Base-by-base conservation (phyloP, 495 filamentous ascomycete genomes). In the Aspergillus sclerotioniger region DNA sequence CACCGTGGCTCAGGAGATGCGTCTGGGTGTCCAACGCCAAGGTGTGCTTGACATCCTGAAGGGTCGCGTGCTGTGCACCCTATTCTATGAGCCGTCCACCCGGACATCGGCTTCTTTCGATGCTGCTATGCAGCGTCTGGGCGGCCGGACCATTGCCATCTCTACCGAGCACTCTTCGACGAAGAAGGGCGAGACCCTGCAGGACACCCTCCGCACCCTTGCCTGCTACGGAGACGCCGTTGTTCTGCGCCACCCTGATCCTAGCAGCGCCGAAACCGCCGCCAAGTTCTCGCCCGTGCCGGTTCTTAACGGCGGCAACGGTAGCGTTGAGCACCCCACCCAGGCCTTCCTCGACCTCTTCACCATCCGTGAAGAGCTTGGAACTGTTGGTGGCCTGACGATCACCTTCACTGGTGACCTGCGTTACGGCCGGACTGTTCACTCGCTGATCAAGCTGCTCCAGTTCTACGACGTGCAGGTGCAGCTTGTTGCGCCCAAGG, bases 271-370 rank as follows among this genome's bases (percentile, higher is more conserved):
- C 19, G 85, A 87, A 33, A 81, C 86, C 37, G 95, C 94, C 8
- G 87, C 86, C 64, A 90, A 91, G 71, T 96, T 85, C 76, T 90
- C 90, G 39, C 84, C 85, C 25, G 90, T 96, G 1, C 94, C 94
- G 2, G 84, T 98, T 67, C 92, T 98, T 78, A 98, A 98, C 68
- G 94, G 91, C 62, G 94, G 94, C 48, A 98, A 98, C 69, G 94
- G 94, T 56, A 89, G 87, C 71, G 82, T 89, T 62, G 94, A 98
- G 76, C 94, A 98, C 73, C 94, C 94, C 3, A 98, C 95, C 0
- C 94, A 98, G 74, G 94, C 94, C 5, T 92, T 98, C 85, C 82
- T 97, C n/a, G 94, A 98, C 67, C 84, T 98, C 61, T 98, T 96
- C 81, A 98, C 94, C 37, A 97, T 98, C 71, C 87, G 95, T 54